phyloP scores from a whole-genome alignment of 1,139 yeast genomes.

The Scheffersomyces lignicola region DNA sequence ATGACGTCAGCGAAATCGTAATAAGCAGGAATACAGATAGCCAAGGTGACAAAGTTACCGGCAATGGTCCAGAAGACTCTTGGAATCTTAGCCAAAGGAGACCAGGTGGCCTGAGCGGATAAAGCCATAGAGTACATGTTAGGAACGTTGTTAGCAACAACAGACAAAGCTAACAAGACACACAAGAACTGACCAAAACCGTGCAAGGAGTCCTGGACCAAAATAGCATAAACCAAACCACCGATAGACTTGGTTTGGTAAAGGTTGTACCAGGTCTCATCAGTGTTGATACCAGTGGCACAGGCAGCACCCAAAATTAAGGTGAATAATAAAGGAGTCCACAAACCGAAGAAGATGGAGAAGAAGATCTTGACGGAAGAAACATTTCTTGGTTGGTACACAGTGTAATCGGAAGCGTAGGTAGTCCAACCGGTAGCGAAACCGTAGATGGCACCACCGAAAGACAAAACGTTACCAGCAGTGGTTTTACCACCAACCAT shows the following conservation, averaged over 20 bases:
- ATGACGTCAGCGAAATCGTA: constrained; percentile 70
- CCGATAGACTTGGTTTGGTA: constrained; percentile 65
- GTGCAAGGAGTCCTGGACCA: constrained; percentile 76
- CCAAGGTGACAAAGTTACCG: constrained; percentile 77
- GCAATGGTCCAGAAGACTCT: constrained; percentile 77
- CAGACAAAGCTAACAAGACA: constrained; percentile 78
- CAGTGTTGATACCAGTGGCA: constrained; percentile 59
- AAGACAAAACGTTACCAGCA: constrained; percentile 78
- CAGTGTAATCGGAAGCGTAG: constrained; percentile 89
- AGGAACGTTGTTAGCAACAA: constrained; percentile 88
- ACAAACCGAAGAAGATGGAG: constrained; percentile 62
- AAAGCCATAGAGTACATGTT: constrained; percentile 88
- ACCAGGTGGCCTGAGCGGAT: constrained; percentile 83
- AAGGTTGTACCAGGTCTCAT: constrained; percentile 48
- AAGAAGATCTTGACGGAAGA: constrained; percentile 60
- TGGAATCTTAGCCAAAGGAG: constrained; percentile 69
- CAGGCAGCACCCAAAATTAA: constrained; percentile 87
- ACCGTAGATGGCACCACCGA: constrained; percentile 84
- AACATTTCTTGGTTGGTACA: constrained; percentile 70
- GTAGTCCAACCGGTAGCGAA: constrained; percentile 97
- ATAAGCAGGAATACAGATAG: constrained; percentile 86
- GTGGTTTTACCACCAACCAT: constrained; percentile 55
- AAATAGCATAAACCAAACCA: constrained; percentile 76
- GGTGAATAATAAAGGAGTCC: constrained; percentile 67
- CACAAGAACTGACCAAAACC: constrained; percentile 90